phyloP scores from a whole-genome alignment of 2,329 filamentous ascomycete genomes.

The Cladosporium sp. region DNA sequence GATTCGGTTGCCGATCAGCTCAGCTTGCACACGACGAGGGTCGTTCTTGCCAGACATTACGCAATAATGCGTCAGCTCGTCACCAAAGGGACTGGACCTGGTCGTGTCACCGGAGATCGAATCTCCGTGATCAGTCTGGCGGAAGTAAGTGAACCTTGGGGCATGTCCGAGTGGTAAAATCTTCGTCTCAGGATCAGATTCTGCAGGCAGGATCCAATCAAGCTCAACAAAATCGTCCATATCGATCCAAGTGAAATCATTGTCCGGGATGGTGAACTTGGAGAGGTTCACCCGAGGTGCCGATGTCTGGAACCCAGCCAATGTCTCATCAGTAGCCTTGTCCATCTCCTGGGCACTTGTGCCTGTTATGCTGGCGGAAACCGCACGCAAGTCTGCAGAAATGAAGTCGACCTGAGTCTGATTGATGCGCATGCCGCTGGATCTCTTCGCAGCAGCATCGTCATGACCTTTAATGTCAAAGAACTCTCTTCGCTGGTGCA shows the following conservation, averaged over 20 bases:
- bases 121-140: constrained; percentile 87
- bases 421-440: constrained; percentile 92
- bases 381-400: constrained; percentile 84
- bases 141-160: constrained; percentile 94
- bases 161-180: constrained; percentile 89
- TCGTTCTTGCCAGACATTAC: constrained; percentile 76
- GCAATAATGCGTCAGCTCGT: constrained; percentile 90
- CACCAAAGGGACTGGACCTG: constrained; percentile 82
- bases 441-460: constrained; percentile 69
- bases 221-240: constrained; percentile 99
- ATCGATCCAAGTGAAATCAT: constrained; percentile 94
- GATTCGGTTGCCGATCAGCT: constrained; percentile 77
- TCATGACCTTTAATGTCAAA: constrained; percentile 70
- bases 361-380: constrained; percentile 83
- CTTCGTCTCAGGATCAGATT: constrained; percentile 86
- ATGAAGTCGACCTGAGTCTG: constrained; percentile 89
- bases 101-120: constrained; percentile 75
- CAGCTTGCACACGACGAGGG: constrained; percentile 79
- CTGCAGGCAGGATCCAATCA: constrained; percentile 89
- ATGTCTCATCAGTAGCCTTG: constrained; percentile 58
- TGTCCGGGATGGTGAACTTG: constrained; percentile 90
- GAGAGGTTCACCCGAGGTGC: constrained; percentile 61
- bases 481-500: constrained; percentile 90
- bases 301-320: constrained; percentile 53
- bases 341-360: constrained; percentile 74